Evolutionary conservation across 805 yeast species (phyloP), one percentile per base, ranked within the genome.

Genomic region (Sugiyamaella lignohabitans): DNA sequence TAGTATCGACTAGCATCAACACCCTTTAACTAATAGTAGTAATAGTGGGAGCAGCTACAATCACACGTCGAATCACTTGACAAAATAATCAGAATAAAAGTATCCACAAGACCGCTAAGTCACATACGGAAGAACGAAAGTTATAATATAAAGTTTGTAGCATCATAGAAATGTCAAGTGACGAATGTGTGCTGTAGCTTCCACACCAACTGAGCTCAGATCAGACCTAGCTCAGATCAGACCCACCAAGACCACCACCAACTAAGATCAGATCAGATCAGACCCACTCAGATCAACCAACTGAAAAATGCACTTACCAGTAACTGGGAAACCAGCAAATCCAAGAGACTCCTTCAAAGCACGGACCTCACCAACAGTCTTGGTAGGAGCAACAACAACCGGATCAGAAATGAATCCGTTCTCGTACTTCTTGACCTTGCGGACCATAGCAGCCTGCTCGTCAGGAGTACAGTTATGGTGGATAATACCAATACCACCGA

Each of bases 101-200:
- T 82, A 59, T 88, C 97, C 94, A 70, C 96, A 87, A 78, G 95
- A 85, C 88, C 93, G 95, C 84, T 82, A 81, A 93, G 85, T 84
- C 95, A 70, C 65, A 65, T 73, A 83, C 96, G 95, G 98, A 83
- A 91, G 98, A 91, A 91, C 98, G 98, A 91, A 91, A 91, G 98
- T 91, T 88, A 86, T 75, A 67, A 64, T 66, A 27, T 51, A 47
- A 53, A 59, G n/a, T 59, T 66, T 43, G 40, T 22, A 43, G n/a
- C 46, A 43, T 43, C 46, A 20, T 36, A 17, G 41, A 30, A 17
- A 22, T n/a, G 14, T 27, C 14, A n/a, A n/a, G n/a, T n/a, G n/a
- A n/a, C n/a, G n/a, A n/a, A n/a, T n/a, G n/a, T n/a, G n/a, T 61
- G 80, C n/a, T 30, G 39, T 21, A 41, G 29, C 18, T 48, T 45